A percentile compares a stretch with the other conserved stretches of the same genome.
These are phyloP conservation scores for Aspergillus sp. DNA, from an alignment of 2,329 filamentous ascomycete genomes.

Conservation along the genomic window DNA sequence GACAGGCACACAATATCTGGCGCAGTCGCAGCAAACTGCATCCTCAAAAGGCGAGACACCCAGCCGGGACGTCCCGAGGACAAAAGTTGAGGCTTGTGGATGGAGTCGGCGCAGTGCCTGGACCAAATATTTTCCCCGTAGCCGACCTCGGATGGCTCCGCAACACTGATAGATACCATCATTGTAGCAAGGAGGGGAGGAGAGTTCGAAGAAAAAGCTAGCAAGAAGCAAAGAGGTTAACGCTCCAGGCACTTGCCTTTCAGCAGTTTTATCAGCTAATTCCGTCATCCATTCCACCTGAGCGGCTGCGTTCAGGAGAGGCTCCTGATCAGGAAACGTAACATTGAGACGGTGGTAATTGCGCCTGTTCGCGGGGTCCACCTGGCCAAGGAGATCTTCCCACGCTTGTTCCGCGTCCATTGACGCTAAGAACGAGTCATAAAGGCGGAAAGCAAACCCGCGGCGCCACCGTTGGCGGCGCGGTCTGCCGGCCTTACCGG, in stretches of 20 bases:
- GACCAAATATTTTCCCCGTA: no score
- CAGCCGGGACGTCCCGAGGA: no score
- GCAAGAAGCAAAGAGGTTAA: background rate
- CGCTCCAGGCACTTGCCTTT: background rate
- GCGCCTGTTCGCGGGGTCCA: background rate
- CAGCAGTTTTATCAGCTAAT: background rate
- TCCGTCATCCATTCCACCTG: background rate
- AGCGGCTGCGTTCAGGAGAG: background rate
- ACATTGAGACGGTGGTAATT: background rate
- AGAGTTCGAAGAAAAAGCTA: background rate
- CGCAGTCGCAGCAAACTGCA: no score
- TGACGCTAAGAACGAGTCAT: background rate
- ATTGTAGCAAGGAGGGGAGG: no score
- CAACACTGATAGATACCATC: no score
- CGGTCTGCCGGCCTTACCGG: background rate
- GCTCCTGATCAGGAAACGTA: background rate
- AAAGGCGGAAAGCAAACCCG: background rate
- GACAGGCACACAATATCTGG: no score
- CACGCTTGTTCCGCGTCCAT: background rate
- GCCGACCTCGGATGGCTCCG: no score
- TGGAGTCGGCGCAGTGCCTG: no score
- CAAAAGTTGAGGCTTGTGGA: no score
- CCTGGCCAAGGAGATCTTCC: background rate
- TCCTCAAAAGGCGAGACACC: no score
- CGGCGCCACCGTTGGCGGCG: background rate